Evolutionary conservation across 2,329 filamentous ascomycete species (phyloP).

Genomic region (Chaetomium globosum): DNA sequence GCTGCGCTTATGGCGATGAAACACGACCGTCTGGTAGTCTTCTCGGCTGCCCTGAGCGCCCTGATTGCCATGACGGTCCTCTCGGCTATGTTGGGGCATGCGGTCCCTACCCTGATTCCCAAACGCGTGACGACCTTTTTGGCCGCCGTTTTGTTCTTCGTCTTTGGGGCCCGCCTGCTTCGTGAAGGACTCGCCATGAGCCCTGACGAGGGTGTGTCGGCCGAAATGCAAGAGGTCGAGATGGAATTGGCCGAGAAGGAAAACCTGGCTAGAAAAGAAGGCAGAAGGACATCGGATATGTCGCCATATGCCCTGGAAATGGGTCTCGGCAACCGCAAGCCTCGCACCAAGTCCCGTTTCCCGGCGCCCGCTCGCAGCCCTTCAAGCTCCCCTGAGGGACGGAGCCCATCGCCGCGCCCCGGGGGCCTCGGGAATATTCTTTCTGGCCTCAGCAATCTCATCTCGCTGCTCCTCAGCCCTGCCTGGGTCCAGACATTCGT

Average conservation of each 20-base stretch:
- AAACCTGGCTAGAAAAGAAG: slow-evolving; percentile 68
- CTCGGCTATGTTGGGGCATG: slow-evolving; percentile 88
- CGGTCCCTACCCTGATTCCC: slow-evolving; percentile 84
- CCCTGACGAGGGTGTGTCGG: slow-evolving; percentile 85
- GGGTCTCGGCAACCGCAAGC: slow-evolving; percentile 70
- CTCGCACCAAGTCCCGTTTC: slow-evolving; percentile 73
- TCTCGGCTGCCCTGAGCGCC: slow-evolving; percentile 90
- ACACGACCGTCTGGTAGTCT: slow-evolving; percentile 88
- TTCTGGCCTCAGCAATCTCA: slow-evolving; percentile 78
- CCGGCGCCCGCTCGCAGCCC: slow-evolving; percentile 80
- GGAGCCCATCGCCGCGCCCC: slow-evolving; percentile 57
- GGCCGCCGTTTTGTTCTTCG: slow-evolving; percentile 80
- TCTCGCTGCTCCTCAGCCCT: slow-evolving; percentile 84
- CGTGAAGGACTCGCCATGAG: slow-evolving; percentile 87
- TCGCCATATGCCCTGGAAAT: slow-evolving; percentile 80
- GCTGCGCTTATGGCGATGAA: slow-evolving; percentile 99
- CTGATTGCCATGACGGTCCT: slow-evolving; percentile 93
- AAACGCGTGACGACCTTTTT: slow-evolving; percentile 89
- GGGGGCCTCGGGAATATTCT: slow-evolving; percentile 47
- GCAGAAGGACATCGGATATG: slow-evolving; percentile 66
- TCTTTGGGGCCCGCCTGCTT: slow-evolving; percentile 84
- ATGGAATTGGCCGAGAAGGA: slow-evolving; percentile 92
- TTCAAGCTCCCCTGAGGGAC: slow-evolving; percentile 68
- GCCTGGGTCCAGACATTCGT: slow-evolving; percentile 99
- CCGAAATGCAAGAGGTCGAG: slow-evolving; percentile 98